Evolutionary conservation across 2,329 filamentous ascomycete genomes (phyloP).

Genomic region (Phialophora tarda): DNA sequence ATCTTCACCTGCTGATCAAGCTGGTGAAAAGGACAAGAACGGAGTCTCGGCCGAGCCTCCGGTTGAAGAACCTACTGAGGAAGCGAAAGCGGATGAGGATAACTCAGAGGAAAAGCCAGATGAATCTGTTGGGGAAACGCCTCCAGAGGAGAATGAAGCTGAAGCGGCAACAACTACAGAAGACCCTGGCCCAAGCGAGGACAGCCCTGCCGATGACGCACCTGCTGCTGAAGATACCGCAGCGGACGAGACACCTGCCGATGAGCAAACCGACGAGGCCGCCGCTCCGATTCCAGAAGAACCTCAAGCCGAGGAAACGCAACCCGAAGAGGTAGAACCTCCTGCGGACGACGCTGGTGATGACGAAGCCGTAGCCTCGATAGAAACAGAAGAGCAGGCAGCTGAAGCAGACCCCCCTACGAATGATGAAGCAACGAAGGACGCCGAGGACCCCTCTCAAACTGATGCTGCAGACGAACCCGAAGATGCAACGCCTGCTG

Average conservation of each 20-base stretch:
- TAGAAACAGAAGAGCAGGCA: neutral
- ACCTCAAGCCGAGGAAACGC: slow-evolving; percentile 14
- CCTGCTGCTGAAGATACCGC: slow-evolving; percentile 20
- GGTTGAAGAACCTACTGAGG: neutral
- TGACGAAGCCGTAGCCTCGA: neutral
- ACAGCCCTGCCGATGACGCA: slow-evolving; percentile 38
- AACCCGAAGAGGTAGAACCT: slow-evolving; percentile 13
- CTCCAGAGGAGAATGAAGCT: slow-evolving; percentile 20
- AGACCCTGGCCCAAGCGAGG: slow-evolving; percentile 20
- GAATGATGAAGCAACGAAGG: neutral
- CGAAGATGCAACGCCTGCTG: neutral
- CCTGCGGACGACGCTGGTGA: slow-evolving; percentile 29
- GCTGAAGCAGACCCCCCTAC: neutral
- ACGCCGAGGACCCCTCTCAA: neutral
- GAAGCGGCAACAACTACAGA: slow-evolving; percentile 26
- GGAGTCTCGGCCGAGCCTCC: slow-evolving; percentile 8
- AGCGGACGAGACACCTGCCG: neutral
- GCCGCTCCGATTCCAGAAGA: slow-evolving; percentile 18
- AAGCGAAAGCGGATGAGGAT: neutral
- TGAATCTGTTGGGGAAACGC: neutral
- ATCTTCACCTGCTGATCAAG: slow-evolving; percentile 7
- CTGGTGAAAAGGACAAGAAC: slow-evolving; percentile 19
- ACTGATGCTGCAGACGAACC: neutral
- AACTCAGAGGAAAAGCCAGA: slow-evolving; percentile 1
- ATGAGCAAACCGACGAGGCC: slow-evolving; percentile 20